Evolutionary conservation across 1,284 basidiomycete species (phyloP).

Genomic region (Sporisorium exsertum): DNA sequence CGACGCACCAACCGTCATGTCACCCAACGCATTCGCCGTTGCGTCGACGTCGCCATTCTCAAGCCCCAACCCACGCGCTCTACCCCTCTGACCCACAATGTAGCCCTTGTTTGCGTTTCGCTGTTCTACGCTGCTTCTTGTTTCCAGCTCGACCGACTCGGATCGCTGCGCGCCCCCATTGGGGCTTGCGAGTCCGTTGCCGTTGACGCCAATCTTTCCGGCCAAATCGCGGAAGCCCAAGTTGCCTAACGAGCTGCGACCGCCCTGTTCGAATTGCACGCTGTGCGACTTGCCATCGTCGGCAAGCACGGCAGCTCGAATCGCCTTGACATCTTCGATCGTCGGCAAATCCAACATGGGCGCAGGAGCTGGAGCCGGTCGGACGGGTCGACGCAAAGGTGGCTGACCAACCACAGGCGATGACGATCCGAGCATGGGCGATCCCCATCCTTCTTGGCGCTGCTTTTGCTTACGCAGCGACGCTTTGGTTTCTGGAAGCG

Average conservation of each 20-base stretch:
- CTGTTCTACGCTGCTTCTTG: constrained; percentile 36
- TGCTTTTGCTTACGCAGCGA: constrained; percentile 60
- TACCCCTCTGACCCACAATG: constrained; percentile 41
- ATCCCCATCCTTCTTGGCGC: constrained; percentile 48
- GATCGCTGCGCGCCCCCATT: constrained; percentile 3
- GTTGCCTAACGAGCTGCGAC: constrained; percentile 27
- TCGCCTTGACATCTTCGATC: constrained; percentile 65
- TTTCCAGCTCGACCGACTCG: constrained; percentile 41
- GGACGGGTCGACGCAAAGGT: constrained; percentile 16
- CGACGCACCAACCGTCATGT: constrained; percentile 10
- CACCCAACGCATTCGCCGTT: constrained; percentile 16
- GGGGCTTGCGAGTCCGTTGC: constrained; percentile 21
- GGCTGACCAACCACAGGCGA: constrained; percentile 11
- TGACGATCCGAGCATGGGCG: constrained; percentile 22
- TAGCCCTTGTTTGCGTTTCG: constrained; percentile 23
- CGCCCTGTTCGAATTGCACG: constrained; percentile 40
- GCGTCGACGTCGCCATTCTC: constrained; percentile 22
- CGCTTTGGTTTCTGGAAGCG: constrained; percentile 48
- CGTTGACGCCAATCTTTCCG: constrained; percentile 28
- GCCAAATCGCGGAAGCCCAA: constrained; percentile 43
- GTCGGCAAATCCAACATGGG: constrained; percentile 64
- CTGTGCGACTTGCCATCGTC: constrained; percentile 50
- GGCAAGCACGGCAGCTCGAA: constrained; percentile 57
- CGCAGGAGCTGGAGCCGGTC: constrained; percentile 55
- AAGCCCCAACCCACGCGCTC: constrained; percentile 34